Conservation (phyloP, 2,329 filamentous ascomycete genomes). For the Xylariales sp. region DNA sequence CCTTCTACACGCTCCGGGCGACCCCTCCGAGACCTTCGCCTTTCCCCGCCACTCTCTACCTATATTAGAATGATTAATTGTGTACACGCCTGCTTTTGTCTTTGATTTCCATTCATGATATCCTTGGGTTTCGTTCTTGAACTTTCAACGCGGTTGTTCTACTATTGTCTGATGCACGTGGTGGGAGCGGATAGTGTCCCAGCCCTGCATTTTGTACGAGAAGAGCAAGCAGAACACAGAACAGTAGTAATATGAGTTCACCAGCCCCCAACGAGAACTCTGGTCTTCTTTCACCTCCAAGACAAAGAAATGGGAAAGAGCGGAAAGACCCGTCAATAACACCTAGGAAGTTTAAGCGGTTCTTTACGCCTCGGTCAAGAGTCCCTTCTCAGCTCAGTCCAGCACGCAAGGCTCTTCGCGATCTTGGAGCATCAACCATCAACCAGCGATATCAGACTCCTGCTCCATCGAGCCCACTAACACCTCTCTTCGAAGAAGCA, state of each 20-base stretch:
- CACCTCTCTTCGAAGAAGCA: slow-evolving; percentile 48
- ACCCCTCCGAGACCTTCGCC: slow-evolving; percentile 22
- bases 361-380: slow-evolving; percentile 63
- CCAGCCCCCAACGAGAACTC: slow-evolving; percentile 37
- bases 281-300: slow-evolving; percentile 44
- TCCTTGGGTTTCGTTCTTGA: slow-evolving; percentile 2
- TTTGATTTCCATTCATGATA: slow-evolving; percentile 7
- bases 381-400: slow-evolving; percentile 54
- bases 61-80: slow-evolving; percentile 29
- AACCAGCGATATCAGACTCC: slow-evolving; percentile 55
- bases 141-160: slow-evolving; percentile 8
- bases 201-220: slow-evolving; percentile 2
- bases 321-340: slow-evolving; percentile 64
- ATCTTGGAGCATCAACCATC: slow-evolving; percentile 55
- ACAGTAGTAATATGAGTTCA: slow-evolving; percentile 35
- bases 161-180: slow-evolving; percentile 11
- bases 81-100: slow-evolving; percentile 10
- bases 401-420: slow-evolving; percentile 55
- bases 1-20: slow-evolving; percentile 14
- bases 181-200: slow-evolving; percentile 1
- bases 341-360: slow-evolving; percentile 64
- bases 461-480: slow-evolving; percentile 54
- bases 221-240: slow-evolving; percentile 2
- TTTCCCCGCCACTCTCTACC: slow-evolving; percentile 38
- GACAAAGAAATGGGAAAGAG: slow-evolving; percentile 55